A percentile compares a stretch with the other conserved stretches of the same genome.
phyloP scores from a whole-genome alignment of 192 early-diverging fungal genomes.

The Lobosporangium transversale region DNA sequence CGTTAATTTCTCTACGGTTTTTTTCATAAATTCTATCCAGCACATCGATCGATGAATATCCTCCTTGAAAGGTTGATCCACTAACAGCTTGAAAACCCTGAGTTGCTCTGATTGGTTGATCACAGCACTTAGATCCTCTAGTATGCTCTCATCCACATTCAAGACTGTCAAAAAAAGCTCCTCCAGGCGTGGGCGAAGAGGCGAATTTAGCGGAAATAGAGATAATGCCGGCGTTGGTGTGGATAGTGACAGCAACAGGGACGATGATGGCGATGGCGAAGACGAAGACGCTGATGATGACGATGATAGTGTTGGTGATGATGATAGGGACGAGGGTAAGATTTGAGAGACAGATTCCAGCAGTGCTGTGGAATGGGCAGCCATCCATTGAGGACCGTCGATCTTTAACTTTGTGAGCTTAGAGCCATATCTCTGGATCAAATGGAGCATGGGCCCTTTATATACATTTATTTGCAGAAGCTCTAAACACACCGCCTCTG shows the following conservation, averaged over 20 bases:
- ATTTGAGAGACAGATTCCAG: neutral
- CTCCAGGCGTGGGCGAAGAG: neutral
- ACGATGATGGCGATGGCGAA: too few relatives aligned
- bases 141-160: slow-evolving; percentile 4
- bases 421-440: slow-evolving; percentile 1
- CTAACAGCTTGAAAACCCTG: neutral
- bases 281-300: too few relatives aligned
- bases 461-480: slow-evolving; percentile 1
- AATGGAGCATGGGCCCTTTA: neutral
- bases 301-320: too few relatives aligned
- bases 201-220: too few relatives aligned
- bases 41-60: neutral
- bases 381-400: neutral
- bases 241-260: too few relatives aligned
- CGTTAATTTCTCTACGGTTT: neutral
- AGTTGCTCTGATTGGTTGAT: slow-evolving; percentile 5
- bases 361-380: neutral
- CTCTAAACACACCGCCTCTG: slow-evolving; percentile 33
- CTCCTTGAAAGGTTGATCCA: neutral
- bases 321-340: neutral
- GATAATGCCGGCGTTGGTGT: too few relatives aligned
- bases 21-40: neutral
- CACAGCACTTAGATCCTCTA: neutral
- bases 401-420: slow-evolving; percentile 9
- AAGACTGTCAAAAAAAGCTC: neutral